Evolutionary conservation across 2,329 filamentous ascomycete species (phyloP), one percentile per base, ranked within the genome.

Genomic region (Xylariales sp.): DNA sequence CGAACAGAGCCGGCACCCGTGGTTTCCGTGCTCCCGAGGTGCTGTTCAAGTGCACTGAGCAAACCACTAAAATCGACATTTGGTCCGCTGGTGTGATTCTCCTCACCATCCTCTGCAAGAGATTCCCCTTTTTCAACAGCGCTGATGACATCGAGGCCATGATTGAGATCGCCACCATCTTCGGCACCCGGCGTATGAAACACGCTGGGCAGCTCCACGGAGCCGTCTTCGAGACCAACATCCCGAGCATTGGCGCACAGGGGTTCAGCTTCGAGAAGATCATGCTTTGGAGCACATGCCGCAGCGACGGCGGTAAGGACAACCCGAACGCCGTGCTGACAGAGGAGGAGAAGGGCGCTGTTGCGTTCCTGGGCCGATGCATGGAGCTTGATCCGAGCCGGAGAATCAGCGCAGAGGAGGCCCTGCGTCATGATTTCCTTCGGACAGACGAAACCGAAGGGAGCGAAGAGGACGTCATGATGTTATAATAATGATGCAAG

Each of bases 91-190:
- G 93, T 29, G 90, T 98, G n/a, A 95, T 98, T 39, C 74, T 98
- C 3, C 72, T 98, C n/a, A 98, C 93, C 1, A 85, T 98, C 46
- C 71, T 98, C 12, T 91, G 87, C 28, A 85, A 85, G 40, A 82
- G 93, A 4, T 98, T 98, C 53, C 93, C 93, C 2, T 98, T 98
- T 65, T 98, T 98, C 73, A 96, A 98, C 65, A 95, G 88, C 31
- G 85, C 89, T n/a, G 93, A 98, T 59, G 93, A 98, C 53, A 85
- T 98, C 33, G 93, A 98, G 56, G 93, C 93, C 36, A 85, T 96
- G 76, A 91, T 98, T 49, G 93, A 98, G 62, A 94, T 98, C 49
- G 87, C 90, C 24, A 95, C 88, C 41, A 95, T 98, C 43, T 96
- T 97, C 59, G 93, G 93, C 34, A 74, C 75, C 29, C 82, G 78